Evolutionary conservation across 495 filamentous ascomycete genomes (phyloP), one percentile per base, ranked within the genome.

Genomic region (Penicillium macrosclerotiorum): DNA sequence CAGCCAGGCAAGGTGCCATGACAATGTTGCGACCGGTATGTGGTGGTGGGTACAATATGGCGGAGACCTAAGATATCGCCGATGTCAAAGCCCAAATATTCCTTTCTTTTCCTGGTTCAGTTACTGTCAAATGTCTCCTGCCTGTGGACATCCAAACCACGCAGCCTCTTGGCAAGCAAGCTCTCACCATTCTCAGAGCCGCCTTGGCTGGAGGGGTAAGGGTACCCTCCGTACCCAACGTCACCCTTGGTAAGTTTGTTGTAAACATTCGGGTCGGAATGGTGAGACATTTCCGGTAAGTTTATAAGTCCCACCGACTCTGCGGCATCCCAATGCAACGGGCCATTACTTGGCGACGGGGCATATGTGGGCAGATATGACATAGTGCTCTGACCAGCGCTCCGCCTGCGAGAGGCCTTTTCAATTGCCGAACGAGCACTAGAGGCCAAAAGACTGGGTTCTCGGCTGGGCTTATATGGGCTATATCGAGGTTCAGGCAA

Each of bases 401-500:
- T 84, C 41, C 77, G 72, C 53, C 81, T 71, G 49, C 80, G 67
- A 42, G 71, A 75, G 14, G 74, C 71, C 42, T 77, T 80, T 18
- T 86, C 82, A 14, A 72, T 69, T 13, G 71, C 67, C 18, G 79
- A 50, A 13, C 56, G 50, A 18, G 52, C 34, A 29, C 39, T 50
- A 19, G 56, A 52, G 5, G 42, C 29, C 8, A 53, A 47, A 11
- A 53, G 18, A 2, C 23, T 45, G 19, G 64, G 52, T 18, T 80
- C 81, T 25, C 69, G 67, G 14, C 72, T 74, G 0, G 89, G 78
- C 64, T 89, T 95, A 69, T 96, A 99, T 9, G 84, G 73, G 47
- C 82, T 86, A 57, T 88, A 99, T 26, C 85, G 79, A 32, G 93
- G 93, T 45, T 96, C 89, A 0, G 94, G 91, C 37, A 86, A 73